Conservation (phyloP, 163 green algal genomes). For the Coccomyxa subellipsoidea region DNA sequence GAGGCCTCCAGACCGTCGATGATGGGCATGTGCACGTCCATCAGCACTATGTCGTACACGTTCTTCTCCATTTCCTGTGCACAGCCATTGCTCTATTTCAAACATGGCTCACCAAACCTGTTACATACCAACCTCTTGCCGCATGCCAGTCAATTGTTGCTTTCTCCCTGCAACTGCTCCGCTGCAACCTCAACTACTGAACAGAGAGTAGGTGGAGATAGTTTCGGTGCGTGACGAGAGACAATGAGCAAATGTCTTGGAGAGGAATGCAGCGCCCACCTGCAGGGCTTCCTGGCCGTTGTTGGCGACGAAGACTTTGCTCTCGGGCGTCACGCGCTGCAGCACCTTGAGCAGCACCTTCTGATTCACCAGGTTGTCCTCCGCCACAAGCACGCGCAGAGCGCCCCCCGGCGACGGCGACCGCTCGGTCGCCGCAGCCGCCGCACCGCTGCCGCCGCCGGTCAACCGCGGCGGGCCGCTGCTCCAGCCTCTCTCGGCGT, state of each 20-base stretch:
- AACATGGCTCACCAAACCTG: not conserved
- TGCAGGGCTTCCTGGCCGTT: conserved; percentile 51
- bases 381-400: conserved; percentile 61
- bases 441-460: not conserved
- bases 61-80: conserved; percentile 4
- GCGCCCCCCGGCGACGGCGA: not conserved
- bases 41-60: conserved; percentile 21
- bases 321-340: conserved; percentile 33
- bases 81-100: not conserved
- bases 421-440: not conserved
- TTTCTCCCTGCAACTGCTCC: too few species aligned
- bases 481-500: not conserved
- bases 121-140: not conserved
- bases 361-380: conserved; percentile 65
- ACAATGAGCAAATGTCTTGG: too few species aligned
- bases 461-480: not conserved
- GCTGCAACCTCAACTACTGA: too few species aligned
- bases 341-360: conserved; percentile 58
- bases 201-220: too few species aligned
- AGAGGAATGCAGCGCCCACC: not conserved
- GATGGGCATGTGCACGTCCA: conserved; percentile 64
- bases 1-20: conserved; percentile 63
- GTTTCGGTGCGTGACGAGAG: too few species aligned
- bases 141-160: too few species aligned
- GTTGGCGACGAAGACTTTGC: conserved; percentile 26